Conservation (phyloP, 2,329 filamentous ascomycete genomes). For the Colletotrichum godetiae region DNA sequence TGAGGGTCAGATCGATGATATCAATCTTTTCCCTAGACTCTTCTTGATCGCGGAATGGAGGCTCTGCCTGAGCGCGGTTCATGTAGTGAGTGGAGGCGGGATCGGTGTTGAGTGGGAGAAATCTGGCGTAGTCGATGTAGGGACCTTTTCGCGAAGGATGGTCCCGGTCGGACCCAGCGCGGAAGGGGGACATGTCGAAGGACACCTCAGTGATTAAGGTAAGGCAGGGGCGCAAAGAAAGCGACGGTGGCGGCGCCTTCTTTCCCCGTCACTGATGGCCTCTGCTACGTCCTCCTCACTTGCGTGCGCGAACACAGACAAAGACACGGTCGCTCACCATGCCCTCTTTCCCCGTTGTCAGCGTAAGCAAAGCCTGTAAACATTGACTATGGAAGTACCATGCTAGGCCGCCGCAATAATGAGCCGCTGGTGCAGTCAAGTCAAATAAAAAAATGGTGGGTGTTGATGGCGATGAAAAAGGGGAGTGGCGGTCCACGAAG, state of each 20-base stretch:
- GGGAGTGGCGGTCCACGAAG: background rate
- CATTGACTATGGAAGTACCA: conserved; percentile 33
- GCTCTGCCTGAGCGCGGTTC: background rate
- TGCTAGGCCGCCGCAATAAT: conserved; percentile 22
- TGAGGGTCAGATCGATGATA: conserved; percentile 24
- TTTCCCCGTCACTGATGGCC: background rate
- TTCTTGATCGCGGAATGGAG: background rate
- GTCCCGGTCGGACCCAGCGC: conserved; percentile 30
- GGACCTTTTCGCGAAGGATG: conserved; percentile 22
- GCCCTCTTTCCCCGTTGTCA: conserved; percentile 31
- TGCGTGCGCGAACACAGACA: conserved; percentile 33
- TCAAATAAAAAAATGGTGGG: background rate
- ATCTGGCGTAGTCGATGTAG: conserved; percentile 15
- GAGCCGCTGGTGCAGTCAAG: background rate
- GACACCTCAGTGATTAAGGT: background rate
- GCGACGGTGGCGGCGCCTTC: background rate
- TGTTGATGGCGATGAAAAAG: conserved; percentile 8
- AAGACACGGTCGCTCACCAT: conserved; percentile 34
- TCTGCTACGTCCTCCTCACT: conserved; percentile 28
- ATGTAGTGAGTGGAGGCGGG: conserved; percentile 5
- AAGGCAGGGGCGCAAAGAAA: conserved; percentile 7
- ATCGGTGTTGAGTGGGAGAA: conserved; percentile 7
- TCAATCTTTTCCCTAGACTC: background rate
- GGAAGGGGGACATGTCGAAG: conserved; percentile 27
- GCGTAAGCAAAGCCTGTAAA: conserved; percentile 30